Base-by-base conservation (phyloP, 78 protist genomes). In the Chrysochromulina parva region DNA sequence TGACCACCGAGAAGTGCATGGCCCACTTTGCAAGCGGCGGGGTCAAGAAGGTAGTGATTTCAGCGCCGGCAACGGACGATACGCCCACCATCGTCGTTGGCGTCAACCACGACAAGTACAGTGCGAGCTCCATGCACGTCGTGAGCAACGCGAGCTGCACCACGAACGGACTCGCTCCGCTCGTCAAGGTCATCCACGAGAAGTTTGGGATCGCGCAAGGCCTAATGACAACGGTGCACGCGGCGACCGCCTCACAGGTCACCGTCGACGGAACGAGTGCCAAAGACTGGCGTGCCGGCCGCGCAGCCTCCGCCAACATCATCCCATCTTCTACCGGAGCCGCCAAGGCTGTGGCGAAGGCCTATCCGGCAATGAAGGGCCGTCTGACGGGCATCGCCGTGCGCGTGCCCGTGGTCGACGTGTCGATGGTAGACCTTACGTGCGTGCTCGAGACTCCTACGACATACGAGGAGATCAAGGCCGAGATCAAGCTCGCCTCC, bases 101-200 rank as follows among this genome's bases (percentile, higher is more conserved):
- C 87, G 99, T 97, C 91, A 99, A 99, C 97, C 93, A 97, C 89
- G 92, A 92, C 50, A 28, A 74, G 50, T 97, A 92, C 96, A 4
- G 57, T 67, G 0, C 86, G 55, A 53, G 24, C 69, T 38, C 62
- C 50, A 55, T 81, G 76, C 4, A 81, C 52, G 93, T 98, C 65
- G 92, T 98, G 82, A 97, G 98, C 62, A 97, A 97, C 95, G 99
- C 99, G 53, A 98, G 99, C 48, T 99, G 99, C 96, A 99, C 99
- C 88, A 99, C 99, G 96, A 99, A 99, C 98, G 98, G 99, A 96
- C 97, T 98, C 52, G 99, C 99, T 4, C 99, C 99, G 88, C 93
- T 99, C 48, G 99, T 96, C 91, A 96, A 96, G 95, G 91, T 96
- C 80, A 69, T 99, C 95, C 19, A 99, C 93, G 99, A 98, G 50